Conservation (phyloP, 192 early-diverging fungal species). For the Coemansia sp. region DNA sequence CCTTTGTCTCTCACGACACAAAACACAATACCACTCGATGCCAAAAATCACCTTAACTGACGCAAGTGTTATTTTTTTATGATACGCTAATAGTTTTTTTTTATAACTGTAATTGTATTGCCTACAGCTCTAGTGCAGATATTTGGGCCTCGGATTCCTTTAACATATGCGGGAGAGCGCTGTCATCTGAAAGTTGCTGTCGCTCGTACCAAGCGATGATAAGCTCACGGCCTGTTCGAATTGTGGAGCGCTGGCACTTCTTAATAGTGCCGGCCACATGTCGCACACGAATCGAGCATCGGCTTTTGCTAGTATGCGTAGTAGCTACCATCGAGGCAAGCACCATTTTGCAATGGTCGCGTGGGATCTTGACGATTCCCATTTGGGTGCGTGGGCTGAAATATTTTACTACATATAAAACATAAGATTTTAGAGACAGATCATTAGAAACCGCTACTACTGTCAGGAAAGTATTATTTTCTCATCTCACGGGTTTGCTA, state of each 20-base stretch:
- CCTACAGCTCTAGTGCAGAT: constrained; percentile 35
- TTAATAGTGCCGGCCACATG: constrained; percentile 51
- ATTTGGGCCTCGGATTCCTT: constrained; percentile 44
- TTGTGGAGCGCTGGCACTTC: constrained; percentile 44
- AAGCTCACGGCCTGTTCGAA: constrained; percentile 34
- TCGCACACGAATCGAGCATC: constrained; percentile 26
- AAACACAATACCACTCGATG: too few relatives aligned
- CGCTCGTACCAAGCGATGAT: constrained; percentile 30
- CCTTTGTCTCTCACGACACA: too few relatives aligned
- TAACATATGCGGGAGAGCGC: constrained; percentile 25
- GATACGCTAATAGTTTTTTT: too few relatives aligned
- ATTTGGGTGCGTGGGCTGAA: constrained; percentile 29
- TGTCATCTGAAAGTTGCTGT: constrained; percentile 7
- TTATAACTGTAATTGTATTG: too few relatives aligned
- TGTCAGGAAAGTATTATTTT: background rate
- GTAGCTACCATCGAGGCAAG: constrained; percentile 19
- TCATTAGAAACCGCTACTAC: background rate
- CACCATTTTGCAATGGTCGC: constrained; percentile 50
- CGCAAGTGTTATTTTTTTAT: too few relatives aligned
- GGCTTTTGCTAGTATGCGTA: constrained; percentile 21
- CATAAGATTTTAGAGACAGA: background rate
- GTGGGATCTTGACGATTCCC: constrained; percentile 42
- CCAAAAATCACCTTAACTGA: too few relatives aligned
- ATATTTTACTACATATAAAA: constrained; percentile 28
- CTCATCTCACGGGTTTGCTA: background rate